phyloP scores from a whole-genome alignment of 106 monocot genomes.

The Allium cepa region DNA sequence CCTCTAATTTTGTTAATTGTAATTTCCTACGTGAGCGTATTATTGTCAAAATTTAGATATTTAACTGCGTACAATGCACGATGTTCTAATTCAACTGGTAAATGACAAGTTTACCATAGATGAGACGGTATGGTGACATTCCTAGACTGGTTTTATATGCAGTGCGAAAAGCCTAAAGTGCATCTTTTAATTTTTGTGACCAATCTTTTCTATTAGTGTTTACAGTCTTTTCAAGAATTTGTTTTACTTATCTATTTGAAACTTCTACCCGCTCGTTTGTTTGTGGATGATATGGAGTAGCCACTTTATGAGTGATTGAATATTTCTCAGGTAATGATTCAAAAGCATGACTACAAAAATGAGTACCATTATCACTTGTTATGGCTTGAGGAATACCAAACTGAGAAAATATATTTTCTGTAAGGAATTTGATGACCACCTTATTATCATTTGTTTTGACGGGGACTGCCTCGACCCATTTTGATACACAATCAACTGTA shows the following conservation, averaged over 20 bases:
- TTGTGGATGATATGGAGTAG: constrained; percentile 1
- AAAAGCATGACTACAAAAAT: not conserved
- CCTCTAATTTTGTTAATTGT: too few species aligned
- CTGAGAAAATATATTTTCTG: too few species aligned
- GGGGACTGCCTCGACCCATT: not conserved
- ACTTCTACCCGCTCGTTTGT: not conserved
- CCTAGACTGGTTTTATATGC: not conserved
- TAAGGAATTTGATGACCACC: not conserved
- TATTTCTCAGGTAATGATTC: not conserved
- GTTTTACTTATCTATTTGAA: not conserved
- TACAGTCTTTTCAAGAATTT: not conserved
- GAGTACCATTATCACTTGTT: not conserved
- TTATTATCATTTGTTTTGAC: not conserved
- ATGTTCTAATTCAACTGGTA: constrained; percentile 1
- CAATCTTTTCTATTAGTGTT: not conserved
- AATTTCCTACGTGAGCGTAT: too few species aligned
- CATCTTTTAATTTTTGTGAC: not conserved
- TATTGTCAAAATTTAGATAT: too few species aligned
- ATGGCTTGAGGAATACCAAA: too few species aligned
- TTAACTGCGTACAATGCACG: too few species aligned
- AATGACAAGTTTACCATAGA: not conserved
- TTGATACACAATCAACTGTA: not conserved
- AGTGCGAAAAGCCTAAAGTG: not conserved
- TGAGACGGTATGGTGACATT: not conserved
- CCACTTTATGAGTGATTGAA: not conserved